Evolutionary conservation across 2,329 filamentous ascomycete genomes (phyloP).

Genomic region (Leptoxyphium fumago): DNA sequence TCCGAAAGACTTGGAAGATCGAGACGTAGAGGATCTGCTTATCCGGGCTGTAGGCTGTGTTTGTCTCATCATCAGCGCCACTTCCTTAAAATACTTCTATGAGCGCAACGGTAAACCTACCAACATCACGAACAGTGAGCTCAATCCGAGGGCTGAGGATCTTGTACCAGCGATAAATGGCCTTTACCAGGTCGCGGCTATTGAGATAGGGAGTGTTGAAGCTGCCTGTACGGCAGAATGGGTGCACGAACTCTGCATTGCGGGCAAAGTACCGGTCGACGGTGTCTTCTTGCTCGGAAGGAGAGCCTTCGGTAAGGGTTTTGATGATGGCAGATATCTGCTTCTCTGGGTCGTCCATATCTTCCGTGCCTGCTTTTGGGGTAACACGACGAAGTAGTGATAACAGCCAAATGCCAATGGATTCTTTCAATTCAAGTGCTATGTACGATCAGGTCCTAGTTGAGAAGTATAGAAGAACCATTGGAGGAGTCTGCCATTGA

Average conservation of each 20-base stretch:
- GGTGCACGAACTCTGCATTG: conserved; percentile 60
- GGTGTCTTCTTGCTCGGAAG: conserved; percentile 47
- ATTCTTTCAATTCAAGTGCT: no score
- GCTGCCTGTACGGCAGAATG: conserved; percentile 54
- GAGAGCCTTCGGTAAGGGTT: conserved; percentile 51
- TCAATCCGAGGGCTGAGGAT: conserved; percentile 63
- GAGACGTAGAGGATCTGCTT: conserved; percentile 57
- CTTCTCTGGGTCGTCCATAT: conserved; percentile 25
- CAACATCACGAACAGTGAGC: conserved; percentile 47
- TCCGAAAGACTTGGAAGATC: conserved; percentile 58
- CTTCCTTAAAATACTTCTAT: no score
- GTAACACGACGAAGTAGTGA: no score
- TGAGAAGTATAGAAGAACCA: no score
- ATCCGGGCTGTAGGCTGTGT: conserved; percentile 50
- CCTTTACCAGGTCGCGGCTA: conserved; percentile 51
- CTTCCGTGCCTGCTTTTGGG: neutral
- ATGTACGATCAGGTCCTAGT: no score
- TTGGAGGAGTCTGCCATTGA: no score
- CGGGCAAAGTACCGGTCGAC: conserved; percentile 61
- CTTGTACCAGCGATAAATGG: conserved; percentile 73
- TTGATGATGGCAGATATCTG: conserved; percentile 56
- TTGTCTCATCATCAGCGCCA: no score
- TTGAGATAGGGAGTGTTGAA: conserved; percentile 28
- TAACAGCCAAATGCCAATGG: no score
- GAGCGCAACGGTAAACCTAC: conserved; percentile 19